A percentile compares a stretch with the other conserved stretches of the same genome.
phyloP scores from a whole-genome alignment of 129 eudicot species.

The Flaveria linearis region DNA sequence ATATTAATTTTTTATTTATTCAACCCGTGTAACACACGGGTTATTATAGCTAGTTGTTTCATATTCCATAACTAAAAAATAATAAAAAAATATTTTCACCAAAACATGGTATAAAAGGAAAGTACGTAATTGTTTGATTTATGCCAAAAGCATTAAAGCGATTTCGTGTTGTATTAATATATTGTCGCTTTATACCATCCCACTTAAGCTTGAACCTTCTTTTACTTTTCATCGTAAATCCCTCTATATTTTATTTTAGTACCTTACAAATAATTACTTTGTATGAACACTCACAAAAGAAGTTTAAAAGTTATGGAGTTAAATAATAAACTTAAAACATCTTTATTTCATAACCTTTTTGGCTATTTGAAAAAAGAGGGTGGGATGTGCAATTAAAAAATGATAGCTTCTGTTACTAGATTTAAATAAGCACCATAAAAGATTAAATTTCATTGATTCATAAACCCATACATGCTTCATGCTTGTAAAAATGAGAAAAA shows the following conservation, averaged over 20 bases:
- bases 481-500: no score
- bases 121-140: neutral
- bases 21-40: no score
- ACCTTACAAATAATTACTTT: neutral
- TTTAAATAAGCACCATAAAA: no score
- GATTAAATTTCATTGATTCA: no score
- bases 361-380: no score
- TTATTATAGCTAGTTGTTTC: no score
- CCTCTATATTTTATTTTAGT: neutral
- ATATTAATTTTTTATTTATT: no score
- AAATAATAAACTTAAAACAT: neutral
- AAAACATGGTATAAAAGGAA: neutral
- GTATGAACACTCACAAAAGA: neutral
- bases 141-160: neutral
- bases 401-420: no score
- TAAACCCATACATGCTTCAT: no score
- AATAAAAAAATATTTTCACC: neutral
- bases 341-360: neutral
- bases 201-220: neutral
- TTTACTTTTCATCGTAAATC: neutral
- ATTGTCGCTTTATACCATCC: neutral
- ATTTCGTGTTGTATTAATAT: neutral
- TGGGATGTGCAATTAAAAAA: no score
- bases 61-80: no score
- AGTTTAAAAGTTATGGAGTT: neutral